A percentile compares a stretch with the other conserved stretches of the same genome.
phyloP scores from a whole-genome alignment of 805 yeast genomes.

The Pichia scutulata region DNA sequence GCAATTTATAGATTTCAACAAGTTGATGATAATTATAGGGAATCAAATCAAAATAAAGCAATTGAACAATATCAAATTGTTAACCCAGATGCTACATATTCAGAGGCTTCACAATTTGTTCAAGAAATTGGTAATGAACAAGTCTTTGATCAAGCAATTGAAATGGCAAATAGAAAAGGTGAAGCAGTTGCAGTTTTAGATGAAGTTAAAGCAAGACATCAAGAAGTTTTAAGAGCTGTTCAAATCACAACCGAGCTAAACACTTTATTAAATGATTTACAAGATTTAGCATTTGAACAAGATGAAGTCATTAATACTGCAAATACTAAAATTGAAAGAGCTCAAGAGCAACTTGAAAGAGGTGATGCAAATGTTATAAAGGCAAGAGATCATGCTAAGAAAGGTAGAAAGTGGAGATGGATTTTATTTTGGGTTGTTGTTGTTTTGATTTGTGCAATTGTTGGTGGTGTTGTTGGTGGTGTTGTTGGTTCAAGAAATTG shows the following conservation, averaged over 20 bases:
- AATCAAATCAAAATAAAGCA: conserved; percentile 78
- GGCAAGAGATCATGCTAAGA: conserved; percentile 82
- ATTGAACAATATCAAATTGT: conserved; percentile 89
- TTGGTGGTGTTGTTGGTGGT: conserved; percentile 61
- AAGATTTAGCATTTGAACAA: conserved; percentile 91
- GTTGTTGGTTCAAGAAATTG: conserved; percentile 32
- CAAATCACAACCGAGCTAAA: conserved; percentile 93
- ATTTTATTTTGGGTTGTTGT: conserved; percentile 68
- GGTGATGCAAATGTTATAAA: conserved; percentile 91
- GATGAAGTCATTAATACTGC: conserved; percentile 79
- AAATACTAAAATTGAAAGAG: conserved; percentile 71
- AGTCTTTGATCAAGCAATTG: conserved; percentile 87
- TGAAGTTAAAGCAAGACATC: conserved; percentile 94
- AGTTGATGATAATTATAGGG: conserved; percentile 80
- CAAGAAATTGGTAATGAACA: conserved; percentile 83
- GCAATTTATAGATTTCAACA: conserved; percentile 81
- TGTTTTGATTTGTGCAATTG: conserved; percentile 53
- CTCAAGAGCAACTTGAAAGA: conserved; percentile 85
- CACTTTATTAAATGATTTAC: conserved; percentile 93
- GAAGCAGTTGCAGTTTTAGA: conserved; percentile 93
- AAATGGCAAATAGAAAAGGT: conserved; percentile 81
- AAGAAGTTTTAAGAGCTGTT: conserved; percentile 90
- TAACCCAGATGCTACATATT: conserved; percentile 76
- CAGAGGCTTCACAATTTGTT: conserved; percentile 77
- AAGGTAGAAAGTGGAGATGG: conserved; percentile 85